phyloP scores from a whole-genome alignment of 2,329 filamentous ascomycete species.

The Xylaria sp. region DNA sequence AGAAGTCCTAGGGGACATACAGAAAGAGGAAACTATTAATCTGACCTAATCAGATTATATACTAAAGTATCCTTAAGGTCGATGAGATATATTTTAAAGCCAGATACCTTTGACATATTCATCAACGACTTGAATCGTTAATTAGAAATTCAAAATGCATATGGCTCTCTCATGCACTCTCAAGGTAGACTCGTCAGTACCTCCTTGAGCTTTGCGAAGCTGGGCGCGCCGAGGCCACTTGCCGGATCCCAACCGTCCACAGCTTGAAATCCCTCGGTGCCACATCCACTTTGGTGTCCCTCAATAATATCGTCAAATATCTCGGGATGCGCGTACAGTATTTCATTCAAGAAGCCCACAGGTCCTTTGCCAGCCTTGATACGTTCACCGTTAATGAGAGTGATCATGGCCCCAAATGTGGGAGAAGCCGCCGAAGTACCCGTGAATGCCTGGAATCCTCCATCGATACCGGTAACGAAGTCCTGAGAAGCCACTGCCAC shows the following conservation, averaged over 20 bases:
- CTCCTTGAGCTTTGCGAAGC: constrained; percentile 5
- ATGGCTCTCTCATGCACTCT: not conserved
- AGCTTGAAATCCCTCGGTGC: constrained; percentile 23
- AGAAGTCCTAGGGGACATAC: no score
- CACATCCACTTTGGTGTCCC: constrained; percentile 32
- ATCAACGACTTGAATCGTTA: no score
- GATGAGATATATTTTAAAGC: no score
- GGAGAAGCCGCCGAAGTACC: constrained; percentile 42
- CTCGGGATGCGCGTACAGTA: constrained; percentile 34
- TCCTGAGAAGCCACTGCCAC: constrained; percentile 44
- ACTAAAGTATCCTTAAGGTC: no score
- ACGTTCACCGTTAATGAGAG: constrained; percentile 33
- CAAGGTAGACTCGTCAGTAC: constrained; percentile 20
- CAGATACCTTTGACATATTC: no score
- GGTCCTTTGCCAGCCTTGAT: constrained; percentile 33
- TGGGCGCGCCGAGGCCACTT: constrained; percentile 31
- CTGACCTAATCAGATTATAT: no score
- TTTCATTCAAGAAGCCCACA: constrained; percentile 33
- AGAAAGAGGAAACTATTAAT: no score
- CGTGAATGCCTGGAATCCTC: constrained; percentile 36
- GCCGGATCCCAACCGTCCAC: constrained; percentile 32
- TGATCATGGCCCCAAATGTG: constrained; percentile 32
- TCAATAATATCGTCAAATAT: constrained; percentile 35
- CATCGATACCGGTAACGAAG: constrained; percentile 38
- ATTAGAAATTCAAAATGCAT: no score